phyloP scores from a whole-genome alignment of 2,329 filamentous ascomycete species.

The Gnomoniopsis smithogilvyi region DNA sequence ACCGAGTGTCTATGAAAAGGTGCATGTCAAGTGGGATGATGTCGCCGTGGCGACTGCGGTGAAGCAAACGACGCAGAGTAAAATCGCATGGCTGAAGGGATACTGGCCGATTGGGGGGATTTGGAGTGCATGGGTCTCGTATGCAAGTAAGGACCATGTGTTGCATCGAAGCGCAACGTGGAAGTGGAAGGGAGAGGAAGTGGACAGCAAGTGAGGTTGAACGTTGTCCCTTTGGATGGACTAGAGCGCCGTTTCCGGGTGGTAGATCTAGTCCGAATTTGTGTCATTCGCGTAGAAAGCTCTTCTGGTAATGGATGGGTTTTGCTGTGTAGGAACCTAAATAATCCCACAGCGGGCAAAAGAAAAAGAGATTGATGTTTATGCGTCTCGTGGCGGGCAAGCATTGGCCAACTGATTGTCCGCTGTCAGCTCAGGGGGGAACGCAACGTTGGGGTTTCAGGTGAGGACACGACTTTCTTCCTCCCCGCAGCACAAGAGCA shows the following conservation, averaged over 20 bases:
- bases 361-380: not conserved
- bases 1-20: conserved; percentile 70
- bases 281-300: not conserved
- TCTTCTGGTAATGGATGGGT: no score
- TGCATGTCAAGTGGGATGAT: conserved; percentile 42
- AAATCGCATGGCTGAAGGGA: conserved; percentile 43
- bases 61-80: conserved; percentile 33
- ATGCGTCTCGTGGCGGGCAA: not conserved
- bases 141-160: conserved; percentile 53
- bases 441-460: not conserved
- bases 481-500: no score
- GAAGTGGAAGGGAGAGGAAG: conserved; percentile 32
- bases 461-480: no score
- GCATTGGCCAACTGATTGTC: not conserved
- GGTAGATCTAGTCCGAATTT: not conserved
- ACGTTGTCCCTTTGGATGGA: not conserved
- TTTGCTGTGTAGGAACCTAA: not conserved
- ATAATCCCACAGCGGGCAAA: not conserved
- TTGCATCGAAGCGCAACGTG: conserved; percentile 51
- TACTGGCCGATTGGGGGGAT: conserved; percentile 56
- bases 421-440: not conserved
- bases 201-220: not conserved
- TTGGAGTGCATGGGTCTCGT: conserved; percentile 57
- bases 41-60: conserved; percentile 32
- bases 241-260: not conserved